Base-by-base conservation (phyloP, 139 green algal species). In the Auxenochlorella pyrenoidosa region DNA sequence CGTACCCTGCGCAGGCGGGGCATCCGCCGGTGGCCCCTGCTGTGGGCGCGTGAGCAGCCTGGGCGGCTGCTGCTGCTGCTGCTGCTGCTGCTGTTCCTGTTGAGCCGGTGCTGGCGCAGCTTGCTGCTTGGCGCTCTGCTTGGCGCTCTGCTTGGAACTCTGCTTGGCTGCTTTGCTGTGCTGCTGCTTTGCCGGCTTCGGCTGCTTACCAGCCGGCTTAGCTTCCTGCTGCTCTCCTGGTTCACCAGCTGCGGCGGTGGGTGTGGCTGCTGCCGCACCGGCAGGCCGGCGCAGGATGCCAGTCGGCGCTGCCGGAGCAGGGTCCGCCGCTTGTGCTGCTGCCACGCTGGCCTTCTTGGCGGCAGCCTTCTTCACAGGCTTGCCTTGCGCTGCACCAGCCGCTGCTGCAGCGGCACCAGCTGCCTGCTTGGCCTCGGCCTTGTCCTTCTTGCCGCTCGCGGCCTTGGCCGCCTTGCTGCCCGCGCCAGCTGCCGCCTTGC, bases 61-160 rank as follows among this genome's bases (percentile, higher is more conserved):
- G 28, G 41, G 80, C 28, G 43, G 13, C 15, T 28, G 41, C 24
- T 38, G 72, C 75, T 36, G 34, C 79, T 32, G 32, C 54, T 83
- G 78, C 58, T 84, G 79, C 75, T 80, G 41, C 41, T 47, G 66
- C 58, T 84, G 79, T 59, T 73, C 59, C 54, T 84, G 79, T 36
- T 84, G 79, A 47, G 28, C 16, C 18, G 47, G 22, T 32, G 78
- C 70, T 30, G 70, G n/a, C 34, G 10, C 68, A 3, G 70, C 70
- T 38, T 73, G 66, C 66, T 73, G 66, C 66, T 73, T 73, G 66
- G 30, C 66, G 47, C 47, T 54, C 66, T 73, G 40, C 40, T n/a
- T 51, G 3, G 40, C 73, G 16, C 73, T 41, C 66, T 73, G 40
- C 40, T n/a, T 51, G 3, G 40, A 40, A 24, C 73, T 41, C 28